A percentile compares a stretch with the other conserved stretches of the same genome.
Conservation (phyloP, 768 basidiomycete species). For the Suillus hirtellus region DNA sequence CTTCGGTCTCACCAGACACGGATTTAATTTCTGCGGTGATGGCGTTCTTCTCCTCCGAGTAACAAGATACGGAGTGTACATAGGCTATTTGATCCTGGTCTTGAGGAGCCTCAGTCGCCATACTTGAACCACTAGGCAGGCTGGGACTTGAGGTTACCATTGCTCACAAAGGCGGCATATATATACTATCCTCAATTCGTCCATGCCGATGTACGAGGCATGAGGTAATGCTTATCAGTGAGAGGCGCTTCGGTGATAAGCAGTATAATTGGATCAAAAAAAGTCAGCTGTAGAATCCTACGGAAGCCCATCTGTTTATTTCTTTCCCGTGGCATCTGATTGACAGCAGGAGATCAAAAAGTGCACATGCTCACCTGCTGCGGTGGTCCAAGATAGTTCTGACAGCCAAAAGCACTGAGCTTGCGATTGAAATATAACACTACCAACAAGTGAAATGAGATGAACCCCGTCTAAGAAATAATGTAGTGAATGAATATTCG, state of each 20-base stretch:
- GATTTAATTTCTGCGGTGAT: neutral
- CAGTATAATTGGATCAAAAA: neutral
- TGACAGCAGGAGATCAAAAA: neutral
- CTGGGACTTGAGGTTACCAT: neutral
- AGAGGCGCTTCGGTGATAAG: neutral
- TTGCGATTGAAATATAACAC: neutral
- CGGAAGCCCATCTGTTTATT: constrained; percentile 2
- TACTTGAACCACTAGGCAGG: neutral
- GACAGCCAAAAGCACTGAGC: neutral
- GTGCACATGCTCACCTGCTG: neutral
- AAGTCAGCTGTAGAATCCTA: neutral
- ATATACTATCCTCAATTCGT: neutral
- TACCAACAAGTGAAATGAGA: neutral
- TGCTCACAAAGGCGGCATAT: neutral
- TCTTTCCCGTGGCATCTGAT: neutral
- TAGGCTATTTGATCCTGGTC: neutral
- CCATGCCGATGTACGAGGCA: neutral
- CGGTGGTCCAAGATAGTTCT: neutral
- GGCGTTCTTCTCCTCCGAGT: neutral
- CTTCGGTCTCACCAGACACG: neutral
- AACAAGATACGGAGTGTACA: neutral
- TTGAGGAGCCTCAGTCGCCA: neutral
- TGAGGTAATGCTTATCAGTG: neutral
- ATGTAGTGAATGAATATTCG: neutral
- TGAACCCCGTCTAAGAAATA: neutral